phyloP scores from a whole-genome alignment of 352 stramenopile genomes.

The Phytophthora vignae region DNA sequence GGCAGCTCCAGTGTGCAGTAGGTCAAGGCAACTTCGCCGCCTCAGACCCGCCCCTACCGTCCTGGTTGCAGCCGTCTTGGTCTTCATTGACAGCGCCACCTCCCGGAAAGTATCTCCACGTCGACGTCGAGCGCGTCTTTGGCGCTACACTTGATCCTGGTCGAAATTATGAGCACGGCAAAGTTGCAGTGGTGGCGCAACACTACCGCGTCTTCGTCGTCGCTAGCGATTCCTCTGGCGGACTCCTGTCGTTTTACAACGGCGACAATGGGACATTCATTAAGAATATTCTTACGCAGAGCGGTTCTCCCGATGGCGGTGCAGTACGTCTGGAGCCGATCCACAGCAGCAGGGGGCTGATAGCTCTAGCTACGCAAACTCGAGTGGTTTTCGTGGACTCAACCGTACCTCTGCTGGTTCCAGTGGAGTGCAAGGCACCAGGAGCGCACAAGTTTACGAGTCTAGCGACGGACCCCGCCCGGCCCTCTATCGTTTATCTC shows the following conservation, averaged over 20 bases:
- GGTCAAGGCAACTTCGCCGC: slow-evolving; percentile 21
- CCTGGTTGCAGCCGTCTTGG: slow-evolving; percentile 2
- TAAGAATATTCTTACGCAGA: slow-evolving; percentile 13
- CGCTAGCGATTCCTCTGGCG: slow-evolving; percentile 19
- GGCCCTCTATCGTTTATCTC: slow-evolving; percentile 30
- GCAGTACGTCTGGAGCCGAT: slow-evolving; percentile 29
- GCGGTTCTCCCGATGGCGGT: background rate
- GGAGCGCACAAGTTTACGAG: slow-evolving; percentile 30
- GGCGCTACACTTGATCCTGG: slow-evolving; percentile 4
- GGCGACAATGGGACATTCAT: slow-evolving; percentile 35
- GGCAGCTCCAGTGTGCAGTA: slow-evolving; percentile 20
- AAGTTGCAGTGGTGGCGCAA: slow-evolving; percentile 26
- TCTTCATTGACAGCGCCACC: slow-evolving; percentile 19
- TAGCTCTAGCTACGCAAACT: slow-evolving; percentile 28
- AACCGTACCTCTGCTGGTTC: slow-evolving; percentile 2
- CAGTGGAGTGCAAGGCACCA: slow-evolving; percentile 30
- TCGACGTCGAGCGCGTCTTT: slow-evolving; percentile 44
- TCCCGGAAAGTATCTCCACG: slow-evolving; percentile 39
- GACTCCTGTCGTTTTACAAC: slow-evolving; percentile 34
- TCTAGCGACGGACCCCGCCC: slow-evolving; percentile 26
- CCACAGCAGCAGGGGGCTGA: slow-evolving; percentile 30
- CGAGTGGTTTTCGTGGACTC: slow-evolving; percentile 35
- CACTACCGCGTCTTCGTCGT: slow-evolving; percentile 33
- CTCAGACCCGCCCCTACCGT: background rate
- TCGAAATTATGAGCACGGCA: slow-evolving; percentile 18